These are phyloP conservation scores for Globisporangium polare DNA, from an alignment of 352 stramenopile genomes.

Conservation along the genomic window DNA sequence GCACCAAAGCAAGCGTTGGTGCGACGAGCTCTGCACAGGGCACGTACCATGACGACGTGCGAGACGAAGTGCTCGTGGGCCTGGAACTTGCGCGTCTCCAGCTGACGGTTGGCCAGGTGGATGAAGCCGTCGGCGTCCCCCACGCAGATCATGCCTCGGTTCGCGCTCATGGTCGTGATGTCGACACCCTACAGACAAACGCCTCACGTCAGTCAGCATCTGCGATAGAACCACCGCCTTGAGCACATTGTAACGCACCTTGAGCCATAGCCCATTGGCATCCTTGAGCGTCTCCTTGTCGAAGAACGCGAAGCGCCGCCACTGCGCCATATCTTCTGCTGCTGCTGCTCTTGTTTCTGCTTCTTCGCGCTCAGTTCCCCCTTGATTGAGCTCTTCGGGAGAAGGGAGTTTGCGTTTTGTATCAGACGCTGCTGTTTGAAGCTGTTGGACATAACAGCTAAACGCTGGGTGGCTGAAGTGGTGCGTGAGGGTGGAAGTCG, in stretches of 20 bases:
- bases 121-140: constrained; percentile 81
- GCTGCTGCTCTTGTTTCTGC: not conserved
- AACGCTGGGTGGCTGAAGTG: too few relatives aligned
- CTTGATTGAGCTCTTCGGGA: constrained; percentile 12
- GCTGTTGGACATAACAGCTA: not conserved
- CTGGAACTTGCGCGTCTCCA: constrained; percentile 81
- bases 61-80: constrained; percentile 86
- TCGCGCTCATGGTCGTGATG: constrained; percentile 85
- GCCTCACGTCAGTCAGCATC: not conserved
- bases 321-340: constrained; percentile 67
- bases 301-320: constrained; percentile 88
- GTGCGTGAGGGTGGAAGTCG: too few relatives aligned
- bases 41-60: constrained; percentile 81
- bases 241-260: constrained; percentile 33
- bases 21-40: not conserved
- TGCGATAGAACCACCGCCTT: not conserved
- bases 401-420: not conserved
- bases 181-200: constrained; percentile 60
- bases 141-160: constrained; percentile 81
- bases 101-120: constrained; percentile 77
- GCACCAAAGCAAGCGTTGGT: not conserved
- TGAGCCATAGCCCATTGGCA: constrained; percentile 77
- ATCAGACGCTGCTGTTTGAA: not conserved
- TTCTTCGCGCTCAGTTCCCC: constrained; percentile 1
- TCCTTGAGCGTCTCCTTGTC: constrained; percentile 88